Conservation (phyloP, 225 moss, liverwort and hornwort species). For the Marchantia paleacea region DNA sequence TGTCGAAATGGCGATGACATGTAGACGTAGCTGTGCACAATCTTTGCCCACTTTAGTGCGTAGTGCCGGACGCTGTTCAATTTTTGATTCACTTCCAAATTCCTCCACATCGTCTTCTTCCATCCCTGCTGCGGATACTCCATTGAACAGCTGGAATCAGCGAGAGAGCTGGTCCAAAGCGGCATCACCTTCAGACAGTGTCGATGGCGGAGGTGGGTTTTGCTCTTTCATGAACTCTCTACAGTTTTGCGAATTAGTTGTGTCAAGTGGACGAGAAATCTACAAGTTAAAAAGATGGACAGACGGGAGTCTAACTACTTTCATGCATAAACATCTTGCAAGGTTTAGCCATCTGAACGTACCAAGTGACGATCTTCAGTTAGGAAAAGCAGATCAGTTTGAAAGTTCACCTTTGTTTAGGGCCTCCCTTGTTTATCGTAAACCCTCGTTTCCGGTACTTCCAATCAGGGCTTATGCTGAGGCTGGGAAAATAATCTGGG, state of each 20-base stretch:
- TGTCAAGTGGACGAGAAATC: not conserved
- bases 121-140: not conserved
- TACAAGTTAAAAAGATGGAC: not conserved
- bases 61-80: constrained; percentile 17
- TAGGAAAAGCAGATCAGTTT: not conserved
- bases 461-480: not conserved
- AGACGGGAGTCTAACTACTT: not conserved
- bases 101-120: constrained; percentile 4
- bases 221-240: not conserved
- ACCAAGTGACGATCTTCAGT: not conserved
- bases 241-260: not conserved
- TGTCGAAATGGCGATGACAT: constrained; percentile 25
- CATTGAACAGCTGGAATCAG: not conserved
- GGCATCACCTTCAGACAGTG: not conserved
- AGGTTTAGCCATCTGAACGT: not conserved
- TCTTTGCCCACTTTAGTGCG: constrained; percentile 25
- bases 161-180: not conserved
- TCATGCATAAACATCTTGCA: not conserved
- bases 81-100: not conserved
- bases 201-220: constrained; percentile 11
- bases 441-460: not conserved
- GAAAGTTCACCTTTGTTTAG: not conserved
- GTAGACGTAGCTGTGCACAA: constrained; percentile 28
- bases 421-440: not conserved
- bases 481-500: not conserved